phyloP scores from a whole-genome alignment of 345 rosid species.

The Sapria himalayana region DNA sequence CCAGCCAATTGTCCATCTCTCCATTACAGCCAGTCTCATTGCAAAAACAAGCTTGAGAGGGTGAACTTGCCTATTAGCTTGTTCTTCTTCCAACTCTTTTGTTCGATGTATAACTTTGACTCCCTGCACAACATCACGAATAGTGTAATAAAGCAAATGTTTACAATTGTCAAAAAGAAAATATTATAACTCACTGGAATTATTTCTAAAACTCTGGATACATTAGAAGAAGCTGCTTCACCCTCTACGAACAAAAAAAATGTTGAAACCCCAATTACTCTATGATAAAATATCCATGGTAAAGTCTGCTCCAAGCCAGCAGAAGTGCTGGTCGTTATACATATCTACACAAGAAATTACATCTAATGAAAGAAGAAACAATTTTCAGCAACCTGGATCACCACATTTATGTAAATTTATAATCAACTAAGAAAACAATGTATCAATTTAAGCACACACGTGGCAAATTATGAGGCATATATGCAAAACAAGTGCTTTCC shows the following conservation, averaged over 20 bases:
- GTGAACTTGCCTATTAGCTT: conserved; percentile 50
- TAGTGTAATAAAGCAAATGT: conserved; percentile 1
- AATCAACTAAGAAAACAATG: no score
- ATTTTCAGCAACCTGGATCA: no score
- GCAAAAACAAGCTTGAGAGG: neutral
- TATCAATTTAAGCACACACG: no score
- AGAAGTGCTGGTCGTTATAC: conserved; percentile 73
- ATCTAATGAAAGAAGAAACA: no score
- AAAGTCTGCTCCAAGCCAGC: conserved; percentile 77
- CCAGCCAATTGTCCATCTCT: no score
- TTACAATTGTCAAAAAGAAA: no score
- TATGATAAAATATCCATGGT: conserved; percentile 84
- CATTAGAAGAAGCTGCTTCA: conserved; percentile 56
- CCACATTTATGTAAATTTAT: no score
- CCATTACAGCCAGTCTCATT: no score
- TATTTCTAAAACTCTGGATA: conserved; percentile 50
- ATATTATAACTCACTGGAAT: conserved; percentile 37
- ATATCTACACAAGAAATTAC: no score
- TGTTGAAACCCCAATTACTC: conserved; percentile 68
- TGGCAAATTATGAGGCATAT: no score
- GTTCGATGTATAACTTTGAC: conserved; percentile 63
- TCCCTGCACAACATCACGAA: conserved; percentile 27
- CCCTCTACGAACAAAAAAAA: conserved; percentile 90
- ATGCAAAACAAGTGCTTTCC: no score
- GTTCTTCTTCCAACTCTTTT: conserved; percentile 67